phyloP scores from a whole-genome alignment of 164 flowering plant species.

The Berberis vulgaris region DNA sequence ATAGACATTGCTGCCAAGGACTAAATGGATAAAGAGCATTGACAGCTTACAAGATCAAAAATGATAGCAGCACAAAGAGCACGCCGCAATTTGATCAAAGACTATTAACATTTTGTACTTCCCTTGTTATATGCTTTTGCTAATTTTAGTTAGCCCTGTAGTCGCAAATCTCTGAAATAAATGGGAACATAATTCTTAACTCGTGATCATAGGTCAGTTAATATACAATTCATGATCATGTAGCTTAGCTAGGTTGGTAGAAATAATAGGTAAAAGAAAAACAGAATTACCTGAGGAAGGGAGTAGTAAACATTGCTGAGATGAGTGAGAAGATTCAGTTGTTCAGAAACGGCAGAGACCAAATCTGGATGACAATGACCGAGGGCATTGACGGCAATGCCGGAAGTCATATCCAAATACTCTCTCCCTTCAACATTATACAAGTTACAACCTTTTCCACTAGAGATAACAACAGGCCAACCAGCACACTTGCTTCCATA shows the following conservation, averaged over 20 bases:
- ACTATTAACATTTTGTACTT: no score
- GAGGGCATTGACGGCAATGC: conserved; percentile 88
- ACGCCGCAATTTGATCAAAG: no score
- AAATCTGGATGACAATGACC: conserved; percentile 86
- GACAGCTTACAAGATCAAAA: no score
- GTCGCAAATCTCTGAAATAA: no score
- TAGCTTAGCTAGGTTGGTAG: neutral
- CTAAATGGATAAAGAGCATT: no score
- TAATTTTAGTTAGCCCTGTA: no score
- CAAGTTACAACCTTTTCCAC: conserved; percentile 83
- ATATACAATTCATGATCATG: neutral
- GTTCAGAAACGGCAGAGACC: conserved; percentile 55
- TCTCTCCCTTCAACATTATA: conserved; percentile 75
- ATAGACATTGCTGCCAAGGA: no score
- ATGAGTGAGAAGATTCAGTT: conserved; percentile 57
- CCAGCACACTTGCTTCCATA: conserved; percentile 44
- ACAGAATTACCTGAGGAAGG: conserved; percentile 53
- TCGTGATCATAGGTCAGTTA: neutral
- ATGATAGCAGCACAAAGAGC: no score
- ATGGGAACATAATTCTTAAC: neutral
- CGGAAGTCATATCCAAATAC: conserved; percentile 74
- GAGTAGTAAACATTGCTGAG: conserved; percentile 72
- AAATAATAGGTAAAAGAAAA: neutral
- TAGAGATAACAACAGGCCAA: conserved; percentile 58
- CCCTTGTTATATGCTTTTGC: no score